phyloP scores from a whole-genome alignment of 2,329 filamentous ascomycete genomes.

The Rhinocladiella mackenziei region DNA sequence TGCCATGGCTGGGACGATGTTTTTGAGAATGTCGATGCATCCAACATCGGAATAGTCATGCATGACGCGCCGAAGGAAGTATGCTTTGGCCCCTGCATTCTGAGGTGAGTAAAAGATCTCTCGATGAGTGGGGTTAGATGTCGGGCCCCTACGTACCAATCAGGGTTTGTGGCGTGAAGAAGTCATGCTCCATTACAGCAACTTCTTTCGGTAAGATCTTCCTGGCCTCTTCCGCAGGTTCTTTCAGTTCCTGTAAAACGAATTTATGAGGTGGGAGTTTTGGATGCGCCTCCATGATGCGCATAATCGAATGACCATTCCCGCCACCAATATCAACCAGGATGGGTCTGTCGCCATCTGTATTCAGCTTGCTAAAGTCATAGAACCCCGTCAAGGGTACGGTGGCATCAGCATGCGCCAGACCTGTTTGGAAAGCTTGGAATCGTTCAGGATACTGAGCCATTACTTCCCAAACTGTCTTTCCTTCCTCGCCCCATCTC shows the following conservation, averaged over 20 bases:
- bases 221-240: conserved; percentile 9
- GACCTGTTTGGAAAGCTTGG: conserved; percentile 31
- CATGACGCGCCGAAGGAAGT: conserved; percentile 34
- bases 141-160: conserved; percentile 14
- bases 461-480: conserved; percentile 32
- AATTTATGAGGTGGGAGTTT: conserved; percentile 8
- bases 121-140: not conserved
- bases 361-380: conserved; percentile 12
- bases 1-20: conserved; percentile 29
- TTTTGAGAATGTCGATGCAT: conserved; percentile 28
- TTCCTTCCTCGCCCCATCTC: conserved; percentile 27
- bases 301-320: conserved; percentile 20
- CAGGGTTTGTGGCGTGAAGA: conserved; percentile 24
- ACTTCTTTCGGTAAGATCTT: conserved; percentile 21
- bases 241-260: conserved; percentile 21
- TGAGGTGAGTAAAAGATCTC: not conserved
- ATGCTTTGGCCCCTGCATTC: conserved; percentile 28
- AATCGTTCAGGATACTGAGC: conserved; percentile 29
- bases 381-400: conserved; percentile 20
- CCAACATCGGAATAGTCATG: conserved; percentile 32
- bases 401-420: conserved; percentile 17
- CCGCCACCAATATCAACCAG: conserved; percentile 27
- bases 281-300: conserved; percentile 18
- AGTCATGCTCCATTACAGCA: conserved; percentile 22
- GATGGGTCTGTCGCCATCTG: conserved; percentile 12